phyloP scores from a whole-genome alignment of 2,329 filamentous ascomycete genomes.

The Verticillium dahliae region DNA sequence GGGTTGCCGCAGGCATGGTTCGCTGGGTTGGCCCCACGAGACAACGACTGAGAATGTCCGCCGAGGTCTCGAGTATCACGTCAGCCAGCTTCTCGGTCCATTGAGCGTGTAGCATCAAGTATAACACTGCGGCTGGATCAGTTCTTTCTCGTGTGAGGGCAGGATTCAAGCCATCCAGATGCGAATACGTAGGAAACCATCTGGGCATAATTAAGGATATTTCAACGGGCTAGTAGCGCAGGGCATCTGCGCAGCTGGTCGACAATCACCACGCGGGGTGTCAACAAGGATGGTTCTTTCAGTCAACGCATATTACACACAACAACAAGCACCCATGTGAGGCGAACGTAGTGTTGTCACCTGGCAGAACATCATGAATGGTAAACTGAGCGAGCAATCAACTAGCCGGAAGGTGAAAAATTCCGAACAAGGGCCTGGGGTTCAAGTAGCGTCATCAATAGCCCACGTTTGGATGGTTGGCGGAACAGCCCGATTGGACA shows the following conservation, averaged over 20 bases:
- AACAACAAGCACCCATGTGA: too few species aligned
- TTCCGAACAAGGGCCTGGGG: neutral
- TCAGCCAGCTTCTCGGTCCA: neutral
- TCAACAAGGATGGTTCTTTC: too few species aligned
- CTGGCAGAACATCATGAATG: neutral
- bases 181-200: neutral
- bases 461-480: neutral
- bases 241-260: too few species aligned
- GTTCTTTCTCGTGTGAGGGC: neutral
- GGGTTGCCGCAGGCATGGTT: too few species aligned
- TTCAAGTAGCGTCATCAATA: neutral
- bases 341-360: too few species aligned
- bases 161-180: neutral
- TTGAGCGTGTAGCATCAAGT: neutral
- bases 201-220: neutral
- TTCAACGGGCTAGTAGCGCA: too few species aligned
- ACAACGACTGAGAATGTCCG: too few species aligned
- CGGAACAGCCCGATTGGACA: neutral
- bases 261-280: too few species aligned
- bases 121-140: neutral
- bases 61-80: too few species aligned
- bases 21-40: too few species aligned
- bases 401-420: neutral
- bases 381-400: neutral
- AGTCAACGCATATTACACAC: too few species aligned